These are phyloP conservation scores for Secale cereale DNA, from an alignment of 176 grass and related monocot genomes.

Conservation along the genomic window DNA sequence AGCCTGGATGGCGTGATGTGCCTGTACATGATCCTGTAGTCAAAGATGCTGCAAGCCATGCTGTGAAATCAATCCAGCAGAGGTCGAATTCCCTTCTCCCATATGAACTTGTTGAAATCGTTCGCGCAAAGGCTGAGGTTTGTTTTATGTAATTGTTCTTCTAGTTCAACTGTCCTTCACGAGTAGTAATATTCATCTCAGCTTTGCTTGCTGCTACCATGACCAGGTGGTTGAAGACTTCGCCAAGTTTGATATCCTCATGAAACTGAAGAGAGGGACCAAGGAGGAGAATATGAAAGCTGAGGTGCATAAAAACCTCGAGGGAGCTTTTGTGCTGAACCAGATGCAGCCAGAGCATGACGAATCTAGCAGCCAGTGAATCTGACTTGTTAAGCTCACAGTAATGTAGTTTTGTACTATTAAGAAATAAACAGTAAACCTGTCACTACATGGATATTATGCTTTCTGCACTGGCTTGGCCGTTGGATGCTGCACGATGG, in stretches of 20 bases:
- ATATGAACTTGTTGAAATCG: conserved; percentile 77
- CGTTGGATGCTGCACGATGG: background rate
- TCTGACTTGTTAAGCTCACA: background rate
- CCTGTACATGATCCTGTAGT: conserved; percentile 69
- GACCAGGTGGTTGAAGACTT: conserved; percentile 57
- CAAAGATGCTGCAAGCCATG: conserved; percentile 82
- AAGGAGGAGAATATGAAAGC: conserved; percentile 86
- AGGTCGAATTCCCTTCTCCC: conserved; percentile 70
- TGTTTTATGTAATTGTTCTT: background rate
- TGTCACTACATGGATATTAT: background rate
- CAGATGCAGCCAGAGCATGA: conserved; percentile 60
- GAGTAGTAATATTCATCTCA: background rate
- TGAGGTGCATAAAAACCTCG: conserved; percentile 85
- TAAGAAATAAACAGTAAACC: conserved; percentile 28
- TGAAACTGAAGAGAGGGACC: conserved; percentile 86
- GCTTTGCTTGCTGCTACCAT: background rate
- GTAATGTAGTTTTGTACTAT: background rate
- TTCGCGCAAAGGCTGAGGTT: conserved; percentile 71
- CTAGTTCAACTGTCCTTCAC: background rate
- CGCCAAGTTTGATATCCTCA: conserved; percentile 73
- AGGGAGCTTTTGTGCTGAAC: conserved; percentile 76
- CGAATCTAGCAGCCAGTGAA: conserved; percentile 48
- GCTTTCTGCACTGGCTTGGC: background rate
- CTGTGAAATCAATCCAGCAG: conserved; percentile 73
- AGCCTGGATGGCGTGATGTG: conserved; percentile 64